Evolutionary conservation across 768 basidiomycete species (phyloP).

Genomic region (Tricholoma terreum): DNA sequence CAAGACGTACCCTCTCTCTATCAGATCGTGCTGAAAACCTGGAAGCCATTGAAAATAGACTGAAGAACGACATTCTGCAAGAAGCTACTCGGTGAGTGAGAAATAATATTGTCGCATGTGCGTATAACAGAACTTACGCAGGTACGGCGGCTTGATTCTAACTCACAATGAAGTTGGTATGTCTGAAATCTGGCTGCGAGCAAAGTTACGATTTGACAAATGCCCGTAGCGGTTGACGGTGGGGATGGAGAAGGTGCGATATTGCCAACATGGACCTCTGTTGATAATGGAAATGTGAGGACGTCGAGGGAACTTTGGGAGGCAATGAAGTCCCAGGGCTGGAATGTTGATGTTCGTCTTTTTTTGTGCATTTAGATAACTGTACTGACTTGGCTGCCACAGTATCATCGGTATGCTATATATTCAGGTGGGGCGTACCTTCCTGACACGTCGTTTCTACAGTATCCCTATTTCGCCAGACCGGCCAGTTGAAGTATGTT

Average conservation of each 20-base stretch:
- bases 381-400: slow-evolving; percentile 13
- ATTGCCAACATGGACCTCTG: slow-evolving; percentile 90
- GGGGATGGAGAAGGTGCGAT: slow-evolving; percentile 70
- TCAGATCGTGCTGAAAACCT: slow-evolving; percentile 95
- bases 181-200: slow-evolving; percentile 12
- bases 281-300: slow-evolving; percentile 78
- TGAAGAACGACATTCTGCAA: slow-evolving; percentile 88
- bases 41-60: slow-evolving; percentile 84
- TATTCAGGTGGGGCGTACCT: not conserved
- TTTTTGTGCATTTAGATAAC: not conserved
- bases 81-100: slow-evolving; percentile 65
- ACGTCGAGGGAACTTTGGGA: slow-evolving; percentile 89
- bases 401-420: slow-evolving; percentile 69
- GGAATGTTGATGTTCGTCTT: slow-evolving; percentile 80
- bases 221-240: slow-evolving; percentile 43
- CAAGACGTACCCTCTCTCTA: slow-evolving; percentile 70
- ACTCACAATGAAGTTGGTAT: slow-evolving; percentile 91
- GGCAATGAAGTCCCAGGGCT: slow-evolving; percentile 73
- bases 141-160: slow-evolving; percentile 86
- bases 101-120: not conserved
- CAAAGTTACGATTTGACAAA: not conserved
- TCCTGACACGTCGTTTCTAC: slow-evolving; percentile 2
- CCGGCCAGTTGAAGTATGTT: slow-evolving; percentile 77
- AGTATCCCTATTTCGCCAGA: slow-evolving; percentile 96
- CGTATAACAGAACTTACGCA: slow-evolving; percentile 21